Evolutionary conservation across 2,329 filamentous ascomycete genomes (phyloP).

Genomic region (Arthrobotrys conoides): DNA sequence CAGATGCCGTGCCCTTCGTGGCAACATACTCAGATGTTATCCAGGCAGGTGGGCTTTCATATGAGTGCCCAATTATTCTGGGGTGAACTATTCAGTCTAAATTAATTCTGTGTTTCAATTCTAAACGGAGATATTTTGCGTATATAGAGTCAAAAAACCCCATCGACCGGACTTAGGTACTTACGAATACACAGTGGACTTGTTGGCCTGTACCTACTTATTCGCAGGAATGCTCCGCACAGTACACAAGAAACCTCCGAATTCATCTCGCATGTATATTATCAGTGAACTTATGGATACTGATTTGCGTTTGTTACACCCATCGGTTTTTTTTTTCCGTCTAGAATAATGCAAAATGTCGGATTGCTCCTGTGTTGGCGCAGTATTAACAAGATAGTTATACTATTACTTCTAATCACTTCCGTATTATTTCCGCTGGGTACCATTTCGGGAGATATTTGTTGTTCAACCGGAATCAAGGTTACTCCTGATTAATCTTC

Average conservation of each 20-base stretch:
- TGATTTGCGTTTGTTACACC: too few relatives aligned
- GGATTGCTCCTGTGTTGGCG: background rate
- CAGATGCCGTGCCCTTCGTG: background rate
- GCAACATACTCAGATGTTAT: constrained; percentile 6
- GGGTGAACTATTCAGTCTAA: constrained; percentile 25
- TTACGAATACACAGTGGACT: constrained; percentile 24
- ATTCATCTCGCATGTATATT: background rate
- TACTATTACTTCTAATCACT: background rate
- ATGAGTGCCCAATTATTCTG: constrained; percentile 33
- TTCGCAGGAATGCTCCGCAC: constrained; percentile 10
- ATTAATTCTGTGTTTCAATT: background rate
- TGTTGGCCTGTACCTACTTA: background rate
- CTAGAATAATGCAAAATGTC: background rate
- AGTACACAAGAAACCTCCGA: constrained; percentile 40
- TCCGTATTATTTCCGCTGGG: background rate
- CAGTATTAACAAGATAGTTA: background rate
- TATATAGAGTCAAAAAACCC: background rate
- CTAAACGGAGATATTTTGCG: background rate
- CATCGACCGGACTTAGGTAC: background rate
- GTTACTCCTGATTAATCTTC: background rate
- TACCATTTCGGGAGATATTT: background rate
- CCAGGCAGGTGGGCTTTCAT: constrained; percentile 3
- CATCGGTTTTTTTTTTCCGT: background rate
- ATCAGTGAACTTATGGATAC: background rate
- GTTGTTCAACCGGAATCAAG: background rate